Base-by-base conservation (phyloP, 345 rosid species). In the Rhizophora apiculata region DNA sequence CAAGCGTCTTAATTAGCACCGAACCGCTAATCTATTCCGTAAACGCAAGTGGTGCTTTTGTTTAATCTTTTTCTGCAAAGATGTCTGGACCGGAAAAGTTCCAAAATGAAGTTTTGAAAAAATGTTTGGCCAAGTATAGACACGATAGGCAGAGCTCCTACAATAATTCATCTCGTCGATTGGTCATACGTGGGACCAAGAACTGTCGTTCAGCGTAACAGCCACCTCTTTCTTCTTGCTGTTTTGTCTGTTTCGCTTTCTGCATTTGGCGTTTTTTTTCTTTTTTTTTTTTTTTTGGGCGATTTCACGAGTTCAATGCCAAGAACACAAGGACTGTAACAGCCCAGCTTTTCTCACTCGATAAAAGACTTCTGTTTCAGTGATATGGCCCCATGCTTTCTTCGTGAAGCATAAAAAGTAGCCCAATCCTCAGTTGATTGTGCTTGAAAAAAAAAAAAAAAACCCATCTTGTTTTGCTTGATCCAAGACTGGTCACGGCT, bases 391-490 rank as follows among this genome's bases (percentile, higher is more conserved):
- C 57, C 86, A 78, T 72, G 74, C 76, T 62, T 67, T 65, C 63
- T 60, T 9, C 78, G 74, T 76, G 87, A 75, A 68, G 4, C 63
- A 64, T 27, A 8, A 63, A 43, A 59, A 67, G 60, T 24, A 22
- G 29, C 74, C 53, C 49, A 27, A 52, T 27, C 74, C 68, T 72
- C 75, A 60, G 71, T 75, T 67, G 60, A 69, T 76, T 62, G 75
- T 72, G 64, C 72, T 80, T 57, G 52, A 56, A 60, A 65, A 64
- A 62, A 62, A 56, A 60, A 29, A 31, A 13, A 62, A 56, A 63
- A 34, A 31, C 22, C 26, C n/a, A 54, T 63, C 68, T 75, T 72
- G 75, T 79, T 80, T 74, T 81, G 71, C 53, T 72, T 55, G 71
- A 83, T 76, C 71, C 79, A 52, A 70, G 61, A 74, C 24, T 34